Evolutionary conservation across 441 rosid species (phyloP), one percentile per base, ranked within the genome.

Genomic region (Euphorbia neoarborescens): DNA sequence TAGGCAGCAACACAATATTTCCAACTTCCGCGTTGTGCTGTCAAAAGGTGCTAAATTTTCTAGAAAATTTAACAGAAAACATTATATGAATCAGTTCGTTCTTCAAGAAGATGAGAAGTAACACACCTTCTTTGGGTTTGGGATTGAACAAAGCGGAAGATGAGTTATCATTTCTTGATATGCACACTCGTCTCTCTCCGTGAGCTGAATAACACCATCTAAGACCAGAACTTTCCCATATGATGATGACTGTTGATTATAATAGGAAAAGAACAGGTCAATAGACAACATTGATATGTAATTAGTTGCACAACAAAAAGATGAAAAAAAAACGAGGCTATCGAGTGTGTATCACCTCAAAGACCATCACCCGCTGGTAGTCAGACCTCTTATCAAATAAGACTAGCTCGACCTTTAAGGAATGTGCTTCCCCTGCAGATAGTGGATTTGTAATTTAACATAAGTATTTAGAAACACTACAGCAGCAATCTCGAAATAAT

Each of bases 101-200:
- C 37, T 32, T 61, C 28, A 10, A 51, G 27, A 38, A 40, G 44
- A 51, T 35, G 14, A 48, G 12, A 27, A 30, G 13, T 64, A 22
- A 28, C 56, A 24, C 61, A 90, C 98, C 95, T 90, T 92, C 80
- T 87, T 89, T 0, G 96, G 98, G 76, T 87, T 87, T 48, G 91
- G 81, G 74, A 92, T 90, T 44, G 98, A 92, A 82, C 95, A 89
- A 40, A 92, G 96, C 0, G 98, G 98, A 73, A 92, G 96, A 73
- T 92, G 98, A 74, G 95, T 81, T 65, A 92, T 92, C 98, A 92
- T 92, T 82, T 92, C 98, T 74, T 92, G 98, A 78, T 92, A 92
- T 13, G 98, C 96, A 76, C 98, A 95, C 80, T 95, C 98, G 71
- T 95, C 99, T 77, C 97, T 89, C 80, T 94, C 94, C 0, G 99